Conservation (phyloP, 1,139 yeast species). For the Protomyces gravidus region DNA sequence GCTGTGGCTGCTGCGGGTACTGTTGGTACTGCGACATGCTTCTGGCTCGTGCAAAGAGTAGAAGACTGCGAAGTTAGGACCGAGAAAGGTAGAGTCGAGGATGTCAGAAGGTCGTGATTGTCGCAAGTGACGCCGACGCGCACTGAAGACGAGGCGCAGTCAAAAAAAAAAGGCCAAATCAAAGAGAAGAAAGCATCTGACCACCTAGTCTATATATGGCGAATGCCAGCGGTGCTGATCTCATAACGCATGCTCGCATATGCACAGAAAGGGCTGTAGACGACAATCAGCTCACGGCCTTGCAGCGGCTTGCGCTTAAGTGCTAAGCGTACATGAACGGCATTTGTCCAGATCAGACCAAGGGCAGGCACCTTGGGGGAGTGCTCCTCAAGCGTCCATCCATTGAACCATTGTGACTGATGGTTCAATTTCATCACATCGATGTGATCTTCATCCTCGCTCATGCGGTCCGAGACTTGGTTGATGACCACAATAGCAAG, state of each 20-base stretch:
- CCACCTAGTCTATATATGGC: not conserved
- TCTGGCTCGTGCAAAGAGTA: not conserved
- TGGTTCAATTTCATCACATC: constrained; percentile 54
- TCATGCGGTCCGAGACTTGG: constrained; percentile 51
- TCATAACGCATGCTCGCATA: not conserved
- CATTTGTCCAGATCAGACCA: constrained; percentile 32
- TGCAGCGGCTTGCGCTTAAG: constrained; percentile 5
- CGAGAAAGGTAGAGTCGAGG: too few species aligned
- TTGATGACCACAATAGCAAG: constrained; percentile 70
- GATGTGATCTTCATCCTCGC: constrained; percentile 28
- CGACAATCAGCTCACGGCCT: constrained; percentile 4
- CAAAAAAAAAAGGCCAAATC: not conserved
- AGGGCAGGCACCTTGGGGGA: constrained; percentile 31
- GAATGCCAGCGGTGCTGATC: not conserved
- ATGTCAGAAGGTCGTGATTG: too few species aligned
- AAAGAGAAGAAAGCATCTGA: not conserved
- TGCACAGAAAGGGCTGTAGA: constrained; percentile 11
- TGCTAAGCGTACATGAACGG: constrained; percentile 26
- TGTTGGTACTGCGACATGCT: constrained; percentile 8
- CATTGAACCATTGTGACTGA: constrained; percentile 68
- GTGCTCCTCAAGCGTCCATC: constrained; percentile 51
- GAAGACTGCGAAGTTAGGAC: too few species aligned
- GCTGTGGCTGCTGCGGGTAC: constrained; percentile 20
- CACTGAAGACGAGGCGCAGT: not conserved
- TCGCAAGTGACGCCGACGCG: not conserved